Conservation (phyloP, 257 asterid species). For the Nicotiana obtusifolia region DNA sequence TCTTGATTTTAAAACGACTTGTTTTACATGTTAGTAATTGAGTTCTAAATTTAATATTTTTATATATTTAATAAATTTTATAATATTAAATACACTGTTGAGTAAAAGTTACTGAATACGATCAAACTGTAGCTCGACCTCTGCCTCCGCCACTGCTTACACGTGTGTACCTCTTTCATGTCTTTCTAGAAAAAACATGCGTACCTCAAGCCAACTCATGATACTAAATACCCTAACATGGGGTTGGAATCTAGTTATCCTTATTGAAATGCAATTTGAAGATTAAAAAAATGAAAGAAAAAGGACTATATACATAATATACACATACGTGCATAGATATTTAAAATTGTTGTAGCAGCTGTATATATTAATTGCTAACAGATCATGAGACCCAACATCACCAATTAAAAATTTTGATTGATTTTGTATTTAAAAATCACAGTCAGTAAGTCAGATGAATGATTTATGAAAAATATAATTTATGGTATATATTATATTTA, state of each 20-base stretch:
- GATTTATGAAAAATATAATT: neutral
- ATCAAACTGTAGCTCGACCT: no score
- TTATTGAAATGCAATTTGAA: neutral
- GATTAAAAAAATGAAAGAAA: neutral
- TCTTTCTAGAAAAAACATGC: constrained; percentile 8
- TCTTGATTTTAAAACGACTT: no score
- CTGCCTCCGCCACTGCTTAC: neutral
- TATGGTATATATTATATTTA: no score
- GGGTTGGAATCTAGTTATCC: neutral
- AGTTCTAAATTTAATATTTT: no score
- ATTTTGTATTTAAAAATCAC: neutral
- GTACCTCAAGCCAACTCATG: constrained; percentile 8
- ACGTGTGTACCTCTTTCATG: constrained; percentile 17
- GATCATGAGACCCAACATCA: constrained; percentile 2
- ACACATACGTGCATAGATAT: neutral
- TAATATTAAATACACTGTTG: no score
- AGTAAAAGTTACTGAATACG: no score
- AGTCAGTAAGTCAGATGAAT: constrained; percentile 1
- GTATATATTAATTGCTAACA: neutral
- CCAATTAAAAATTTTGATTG: neutral
- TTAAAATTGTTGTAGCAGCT: neutral
- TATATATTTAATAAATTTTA: no score
- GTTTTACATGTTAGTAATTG: no score
- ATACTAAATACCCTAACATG: constrained; percentile 11
- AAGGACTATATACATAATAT: neutral